These are phyloP conservation scores for Cunninghamia lanceolata DNA, from an alignment of 75 land plant genomes.

Conservation along the genomic window DNA sequence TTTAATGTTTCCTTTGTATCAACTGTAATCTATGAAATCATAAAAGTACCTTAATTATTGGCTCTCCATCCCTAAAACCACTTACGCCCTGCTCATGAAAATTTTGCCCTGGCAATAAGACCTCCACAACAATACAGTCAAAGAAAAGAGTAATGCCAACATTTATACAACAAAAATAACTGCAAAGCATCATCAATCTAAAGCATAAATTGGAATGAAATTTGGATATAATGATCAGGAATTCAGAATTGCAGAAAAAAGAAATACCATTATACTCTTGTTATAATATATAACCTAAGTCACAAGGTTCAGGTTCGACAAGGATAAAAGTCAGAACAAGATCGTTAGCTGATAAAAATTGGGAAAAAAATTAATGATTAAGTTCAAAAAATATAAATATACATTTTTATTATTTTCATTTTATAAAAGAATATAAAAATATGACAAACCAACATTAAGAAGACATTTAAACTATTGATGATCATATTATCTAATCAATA, in stretches of 20 bases:
- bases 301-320: too few relatives aligned
- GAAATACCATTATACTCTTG: not conserved
- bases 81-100: not conserved
- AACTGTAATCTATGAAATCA: not conserved
- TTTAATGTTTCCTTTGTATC: not conserved
- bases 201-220: not conserved
- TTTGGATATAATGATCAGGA: not conserved
- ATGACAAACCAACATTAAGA: too few relatives aligned
- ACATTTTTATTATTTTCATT: too few relatives aligned
- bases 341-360: too few relatives aligned
- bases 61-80: not conserved
- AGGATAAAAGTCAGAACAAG: too few relatives aligned
- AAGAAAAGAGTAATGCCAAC: not conserved
- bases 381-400: too few relatives aligned
- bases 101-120: not conserved
- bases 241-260: not conserved
- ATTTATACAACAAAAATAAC: slow-evolving; percentile 1
- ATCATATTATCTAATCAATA: too few relatives aligned
- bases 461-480: too few relatives aligned
- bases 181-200: not conserved
- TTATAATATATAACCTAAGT: not conserved
- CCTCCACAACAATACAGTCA: not conserved
- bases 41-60: slow-evolving; percentile 10
- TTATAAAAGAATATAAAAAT: too few relatives aligned
- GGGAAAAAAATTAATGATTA: too few relatives aligned